Conservation (phyloP, 2,329 filamentous ascomycete genomes). For the Colletotrichum sp. region DNA sequence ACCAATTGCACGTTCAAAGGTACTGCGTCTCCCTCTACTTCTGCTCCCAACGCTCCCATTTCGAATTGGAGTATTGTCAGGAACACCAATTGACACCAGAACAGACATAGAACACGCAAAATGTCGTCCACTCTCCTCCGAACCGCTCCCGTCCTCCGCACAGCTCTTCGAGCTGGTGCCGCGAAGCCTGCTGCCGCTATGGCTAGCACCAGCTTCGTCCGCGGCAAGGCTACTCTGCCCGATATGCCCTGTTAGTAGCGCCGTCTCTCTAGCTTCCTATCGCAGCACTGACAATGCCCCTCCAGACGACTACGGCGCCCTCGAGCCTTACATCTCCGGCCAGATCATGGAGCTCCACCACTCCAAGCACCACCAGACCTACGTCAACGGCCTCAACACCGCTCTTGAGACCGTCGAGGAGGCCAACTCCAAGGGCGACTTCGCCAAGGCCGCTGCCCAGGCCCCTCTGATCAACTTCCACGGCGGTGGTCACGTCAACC, state of each 20-base stretch:
- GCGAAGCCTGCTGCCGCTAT: conserved; percentile 66
- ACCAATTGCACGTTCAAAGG: conserved; percentile 23
- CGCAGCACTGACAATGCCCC: not conserved
- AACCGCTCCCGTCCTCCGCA: conserved; percentile 69
- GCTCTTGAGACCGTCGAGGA: conserved; percentile 73
- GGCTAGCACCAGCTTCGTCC: conserved; percentile 77
- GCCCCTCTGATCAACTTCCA: conserved; percentile 75
- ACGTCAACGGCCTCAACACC: conserved; percentile 88
- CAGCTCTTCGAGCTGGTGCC: conserved; percentile 72
- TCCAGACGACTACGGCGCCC: conserved; percentile 92
- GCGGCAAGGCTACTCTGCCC: conserved; percentile 91
- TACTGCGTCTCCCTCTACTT: not conserved
- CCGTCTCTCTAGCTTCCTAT: not conserved
- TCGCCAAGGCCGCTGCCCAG: conserved; percentile 52
- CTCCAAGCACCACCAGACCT: conserved; percentile 93
- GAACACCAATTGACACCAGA: not conserved
- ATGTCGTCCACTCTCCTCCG: conserved; percentile 84
- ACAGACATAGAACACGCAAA: conserved; percentile 28
- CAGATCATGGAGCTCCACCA: conserved; percentile 98
- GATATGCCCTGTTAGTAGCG: conserved; percentile 68
- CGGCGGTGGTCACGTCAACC: conserved; percentile 85
- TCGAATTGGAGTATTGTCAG: not conserved
- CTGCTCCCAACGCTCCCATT: no score
- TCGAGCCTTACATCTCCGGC: conserved; percentile 83
- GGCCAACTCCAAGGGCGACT: conserved; percentile 68